Percentiles rank a stretch among this genome's conserved stretches.
These are phyloP conservation scores for Ammopiptanthus mongolicus DNA, from an alignment of 306 rosid genomes.

Conservation along the genomic window DNA sequence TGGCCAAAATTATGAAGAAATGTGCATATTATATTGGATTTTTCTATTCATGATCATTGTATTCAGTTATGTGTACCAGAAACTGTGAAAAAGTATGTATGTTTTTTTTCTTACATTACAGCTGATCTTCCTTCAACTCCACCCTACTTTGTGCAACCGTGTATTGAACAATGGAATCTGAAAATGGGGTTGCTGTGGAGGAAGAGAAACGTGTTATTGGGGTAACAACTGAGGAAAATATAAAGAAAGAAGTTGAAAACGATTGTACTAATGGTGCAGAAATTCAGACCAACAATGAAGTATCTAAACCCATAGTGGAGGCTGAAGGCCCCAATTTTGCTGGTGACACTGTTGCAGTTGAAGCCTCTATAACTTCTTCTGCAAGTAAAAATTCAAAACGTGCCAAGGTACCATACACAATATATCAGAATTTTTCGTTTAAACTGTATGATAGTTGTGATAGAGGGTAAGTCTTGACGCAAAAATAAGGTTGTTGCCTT, in stretches of 20 bases:
- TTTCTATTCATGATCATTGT: not conserved
- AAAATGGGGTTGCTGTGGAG: conserved; percentile 53
- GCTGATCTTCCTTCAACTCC: not conserved
- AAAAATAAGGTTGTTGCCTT: too few relatives aligned
- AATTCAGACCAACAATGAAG: conserved; percentile 34
- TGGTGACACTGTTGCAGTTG: conserved; percentile 16
- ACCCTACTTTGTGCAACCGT: not conserved
- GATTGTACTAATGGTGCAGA: conserved; percentile 28
- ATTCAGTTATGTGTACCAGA: not conserved
- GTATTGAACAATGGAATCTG: conserved; percentile 58
- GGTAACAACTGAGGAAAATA: conserved; percentile 31
- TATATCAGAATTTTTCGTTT: conserved; percentile 11
- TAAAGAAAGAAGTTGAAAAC: conserved; percentile 33
- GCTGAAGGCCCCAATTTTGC: conserved; percentile 38
- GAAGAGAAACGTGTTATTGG: conserved; percentile 62
- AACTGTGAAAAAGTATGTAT: not conserved
- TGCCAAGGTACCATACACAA: conserved; percentile 44
- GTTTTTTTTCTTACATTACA: not conserved
- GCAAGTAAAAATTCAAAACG: conserved; percentile 44
- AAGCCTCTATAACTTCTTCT: conserved; percentile 41
- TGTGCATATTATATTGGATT: not conserved
- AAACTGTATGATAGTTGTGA: not conserved
- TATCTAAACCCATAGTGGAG: conserved; percentile 32
- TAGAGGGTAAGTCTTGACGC: too few relatives aligned
- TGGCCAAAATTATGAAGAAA: not conserved